phyloP scores from a whole-genome alignment of 2,329 filamentous ascomycete species.

The Aspergillus novoparasiticus region DNA sequence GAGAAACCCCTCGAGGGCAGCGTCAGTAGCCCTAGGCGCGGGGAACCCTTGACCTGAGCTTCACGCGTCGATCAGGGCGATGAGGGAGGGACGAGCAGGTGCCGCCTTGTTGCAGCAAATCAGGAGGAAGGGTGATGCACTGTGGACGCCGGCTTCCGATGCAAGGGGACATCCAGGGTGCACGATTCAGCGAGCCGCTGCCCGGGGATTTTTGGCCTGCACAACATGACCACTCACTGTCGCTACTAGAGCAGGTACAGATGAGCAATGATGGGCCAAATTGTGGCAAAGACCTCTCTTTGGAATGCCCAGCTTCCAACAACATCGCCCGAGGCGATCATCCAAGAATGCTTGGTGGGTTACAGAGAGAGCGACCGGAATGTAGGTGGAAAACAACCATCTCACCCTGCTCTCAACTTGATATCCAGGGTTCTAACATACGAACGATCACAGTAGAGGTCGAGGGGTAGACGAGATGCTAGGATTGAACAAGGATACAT shows the following conservation, averaged over 20 bases:
- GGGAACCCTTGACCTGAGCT: slow-evolving; percentile 27
- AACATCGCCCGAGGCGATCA: slow-evolving; percentile 22
- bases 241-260: slow-evolving; percentile 25
- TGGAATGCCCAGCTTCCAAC: slow-evolving; percentile 38
- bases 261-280: slow-evolving; percentile 24
- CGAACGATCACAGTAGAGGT: slow-evolving; percentile 19
- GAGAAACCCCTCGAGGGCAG: slow-evolving; percentile 41
- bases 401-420: slow-evolving; percentile 16
- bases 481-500: slow-evolving; percentile 21
- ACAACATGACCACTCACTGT: slow-evolving; percentile 24
- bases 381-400: slow-evolving; percentile 27
- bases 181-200: slow-evolving; percentile 40
- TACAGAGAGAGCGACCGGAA: slow-evolving; percentile 33
- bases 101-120: slow-evolving; percentile 41
- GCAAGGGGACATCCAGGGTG: slow-evolving; percentile 39
- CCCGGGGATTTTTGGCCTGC: slow-evolving; percentile 38
- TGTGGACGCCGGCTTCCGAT: slow-evolving; percentile 25
- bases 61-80: slow-evolving; percentile 36
- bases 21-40: slow-evolving; percentile 35
- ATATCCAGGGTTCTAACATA: slow-evolving; percentile 20
- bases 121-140: slow-evolving; percentile 39
- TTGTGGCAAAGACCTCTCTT: slow-evolving; percentile 33
- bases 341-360: slow-evolving; percentile 36
- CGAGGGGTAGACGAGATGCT: slow-evolving; percentile 18
- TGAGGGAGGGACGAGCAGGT: slow-evolving; percentile 30